phyloP scores from a whole-genome alignment of 2,329 filamentous ascomycete species.

The Sarocladium strictum region DNA sequence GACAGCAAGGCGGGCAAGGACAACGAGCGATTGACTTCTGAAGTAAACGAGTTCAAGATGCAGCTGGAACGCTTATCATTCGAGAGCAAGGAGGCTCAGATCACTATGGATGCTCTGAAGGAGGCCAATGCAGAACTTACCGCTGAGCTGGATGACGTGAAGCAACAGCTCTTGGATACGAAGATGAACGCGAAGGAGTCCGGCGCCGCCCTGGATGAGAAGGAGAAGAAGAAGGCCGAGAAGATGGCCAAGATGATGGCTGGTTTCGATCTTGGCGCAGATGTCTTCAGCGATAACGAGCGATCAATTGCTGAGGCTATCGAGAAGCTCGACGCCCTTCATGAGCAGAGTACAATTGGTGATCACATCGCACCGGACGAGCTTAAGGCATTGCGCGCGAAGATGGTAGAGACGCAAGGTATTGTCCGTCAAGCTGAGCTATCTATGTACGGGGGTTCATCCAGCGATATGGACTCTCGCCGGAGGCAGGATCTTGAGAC shows the following conservation, averaged over 20 bases:
- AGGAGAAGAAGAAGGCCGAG: constrained; percentile 97
- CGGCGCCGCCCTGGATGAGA: constrained; percentile 83
- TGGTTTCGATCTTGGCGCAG: constrained; percentile 87
- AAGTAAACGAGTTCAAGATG: constrained; percentile 93
- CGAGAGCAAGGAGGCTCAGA: constrained; percentile 92
- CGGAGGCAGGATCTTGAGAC: constrained; percentile 71
- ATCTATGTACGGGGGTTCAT: constrained; percentile 65
- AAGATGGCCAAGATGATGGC: constrained; percentile 99
- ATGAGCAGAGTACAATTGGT: constrained; percentile 70
- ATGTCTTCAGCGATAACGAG: constrained; percentile 92
- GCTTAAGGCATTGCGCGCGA: constrained; percentile 68
- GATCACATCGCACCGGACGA: constrained; percentile 78
- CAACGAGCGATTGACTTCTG: constrained; percentile 78
- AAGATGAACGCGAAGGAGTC: constrained; percentile 97
- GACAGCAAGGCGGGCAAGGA: constrained; percentile 78
- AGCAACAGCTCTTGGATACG: constrained; percentile 91
- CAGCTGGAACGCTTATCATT: constrained; percentile 92
- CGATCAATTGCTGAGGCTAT: constrained; percentile 77
- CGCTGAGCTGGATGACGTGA: constrained; percentile 84
- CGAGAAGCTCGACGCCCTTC: constrained; percentile 71
- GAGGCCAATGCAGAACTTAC: constrained; percentile 94
- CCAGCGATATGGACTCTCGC: constrained; percentile 59
- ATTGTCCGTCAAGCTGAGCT: constrained; percentile 90
- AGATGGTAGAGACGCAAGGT: constrained; percentile 82
- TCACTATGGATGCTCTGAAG: constrained; percentile 96